Base-by-base conservation (phyloP, 352 stramenopile species). In the Blastocystis sp. region DNA sequence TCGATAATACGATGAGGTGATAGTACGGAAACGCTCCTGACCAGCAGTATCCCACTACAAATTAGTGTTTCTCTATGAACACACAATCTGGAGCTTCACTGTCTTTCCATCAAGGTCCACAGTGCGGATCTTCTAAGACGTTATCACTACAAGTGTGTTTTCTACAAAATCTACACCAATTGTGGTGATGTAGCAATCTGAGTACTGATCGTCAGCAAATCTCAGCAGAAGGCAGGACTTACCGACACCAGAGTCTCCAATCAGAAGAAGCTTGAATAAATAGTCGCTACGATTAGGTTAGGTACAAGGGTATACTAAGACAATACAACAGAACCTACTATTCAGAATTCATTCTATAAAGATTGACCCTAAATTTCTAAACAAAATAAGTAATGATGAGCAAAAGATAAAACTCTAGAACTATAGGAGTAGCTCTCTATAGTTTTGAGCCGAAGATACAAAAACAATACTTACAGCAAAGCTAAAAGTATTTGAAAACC, bases 161-260 rank as follows among this genome's bases (percentile, higher is more conserved):
- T 89, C 39, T 93, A 98, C 95, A 93, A 99, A 99, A 92, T 99
- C 97, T 55, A 99, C 97, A 91, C 97, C 97, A 92, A 99, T 99
- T 79, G 97, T 99, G 69, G 96, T 98, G 91, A 99, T 99, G 92
- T 98, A 99, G 89, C 94, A 98, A 91, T 98, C 96, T 79, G 96
- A 99, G 94, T 98, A 99, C 76, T 96, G 98, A 93, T 99, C 96
- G 91, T 99, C 97, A 2, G 97, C 97, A 92, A 99, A 99, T 93
- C 97, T 94, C 29, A 98, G 93, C 89, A 99, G 92, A 90, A 99
- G 93, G 93, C 97, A 98, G 88, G 96, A 98, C 93, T 99, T 98
- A 70, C 96, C 95, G 87, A 98, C 96, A 79, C 96, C 96, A 13
- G 95, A 98, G 94, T 98, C 96, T 92, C 96, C 96, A 91, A 98